Base-by-base conservation (phyloP, 768 basidiomycete species). In the Serendipita indica region DNA sequence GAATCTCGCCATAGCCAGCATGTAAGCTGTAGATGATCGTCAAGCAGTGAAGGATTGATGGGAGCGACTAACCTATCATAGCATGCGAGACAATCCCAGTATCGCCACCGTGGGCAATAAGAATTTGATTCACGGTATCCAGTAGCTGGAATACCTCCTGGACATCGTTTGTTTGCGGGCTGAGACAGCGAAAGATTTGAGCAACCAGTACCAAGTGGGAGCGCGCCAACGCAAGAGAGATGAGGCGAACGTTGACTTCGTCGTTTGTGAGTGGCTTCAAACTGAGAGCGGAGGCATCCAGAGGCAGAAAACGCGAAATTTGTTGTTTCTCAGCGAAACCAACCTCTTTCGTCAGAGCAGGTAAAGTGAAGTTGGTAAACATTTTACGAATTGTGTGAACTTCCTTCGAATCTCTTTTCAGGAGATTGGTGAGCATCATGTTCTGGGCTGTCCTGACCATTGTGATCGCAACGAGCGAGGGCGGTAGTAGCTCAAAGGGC, bases 1-100 rank as follows among this genome's bases (percentile, higher is more conserved):
- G 65, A 88, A 89, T 16, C 86, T 79, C 5, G 84, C 84, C 56
- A 80, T 82, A 0, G 86, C 86, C 14, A 81, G 77, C 82, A 86
- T 82, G 30, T 83, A 73, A 3, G 80, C 85, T 84, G 60, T 14
- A 56, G 18, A 60, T 63, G 58, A 34, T 60, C 18, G 7, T 35
- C 12, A 16, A 30, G 18, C 59, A 37, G 45, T n/a, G 49, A 52
- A 13, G 18, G 28, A 39, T 27, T 37, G 60, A 22, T 28, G 30
- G 33, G 63, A 14, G n/a, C 16, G 1, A 59, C 79, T 64, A 63
- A 87, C 86, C 83, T 28, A 87, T 81, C 66, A 88, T 70, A 4
- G 80, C 75, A 61, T 86, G 86, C 34, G 77, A 75, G n/a, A 89
- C 79, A 57, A 88, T 79, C n/a, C 81, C 83, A 43, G 84, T 77